Evolutionary conservation across 192 early-diverging fungal species (phyloP).

Genomic region (Geranomyces variabilis): DNA sequence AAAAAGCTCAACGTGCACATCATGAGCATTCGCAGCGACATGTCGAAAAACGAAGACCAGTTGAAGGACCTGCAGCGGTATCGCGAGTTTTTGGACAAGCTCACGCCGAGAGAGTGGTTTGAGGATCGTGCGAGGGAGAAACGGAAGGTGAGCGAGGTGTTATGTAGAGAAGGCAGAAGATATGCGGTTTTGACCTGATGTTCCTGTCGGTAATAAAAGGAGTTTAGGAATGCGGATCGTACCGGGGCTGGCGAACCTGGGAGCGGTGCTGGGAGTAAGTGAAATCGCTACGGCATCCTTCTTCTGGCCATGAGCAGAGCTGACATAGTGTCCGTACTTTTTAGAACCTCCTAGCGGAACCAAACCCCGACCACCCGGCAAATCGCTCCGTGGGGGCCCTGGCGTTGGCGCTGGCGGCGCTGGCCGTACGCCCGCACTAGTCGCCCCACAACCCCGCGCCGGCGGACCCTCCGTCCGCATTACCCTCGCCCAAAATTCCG

Average conservation of each 20-base stretch:
- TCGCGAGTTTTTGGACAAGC: constrained; percentile 59
- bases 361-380: constrained; percentile 5
- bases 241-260: background rate
- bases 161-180: too few relatives aligned
- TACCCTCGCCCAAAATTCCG: background rate
- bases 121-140: constrained; percentile 28
- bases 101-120: constrained; percentile 60
- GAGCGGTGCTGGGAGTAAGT: background rate
- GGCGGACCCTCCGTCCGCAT: too few relatives aligned
- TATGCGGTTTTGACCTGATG: background rate
- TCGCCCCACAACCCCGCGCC: too few relatives aligned
- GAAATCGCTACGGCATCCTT: too few relatives aligned
- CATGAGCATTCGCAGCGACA: constrained; percentile 59
- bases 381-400: background rate
- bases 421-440: background rate
- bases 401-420: background rate
- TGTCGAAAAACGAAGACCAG: constrained; percentile 67
- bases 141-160: constrained; percentile 12
- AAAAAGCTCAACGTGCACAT: constrained; percentile 63
- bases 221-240: constrained; percentile 3
- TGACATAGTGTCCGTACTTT: too few relatives aligned
- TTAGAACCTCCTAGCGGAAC: constrained; percentile 4
- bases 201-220: constrained; percentile 1
- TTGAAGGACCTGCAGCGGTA: constrained; percentile 63
- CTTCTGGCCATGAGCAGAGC: too few relatives aligned